Percentiles rank a stretch among this genome's conserved stretches.
These are phyloP conservation scores for Candida verbasci DNA, from an alignment of 805 yeast genomes.

Conservation along the genomic window DNA sequence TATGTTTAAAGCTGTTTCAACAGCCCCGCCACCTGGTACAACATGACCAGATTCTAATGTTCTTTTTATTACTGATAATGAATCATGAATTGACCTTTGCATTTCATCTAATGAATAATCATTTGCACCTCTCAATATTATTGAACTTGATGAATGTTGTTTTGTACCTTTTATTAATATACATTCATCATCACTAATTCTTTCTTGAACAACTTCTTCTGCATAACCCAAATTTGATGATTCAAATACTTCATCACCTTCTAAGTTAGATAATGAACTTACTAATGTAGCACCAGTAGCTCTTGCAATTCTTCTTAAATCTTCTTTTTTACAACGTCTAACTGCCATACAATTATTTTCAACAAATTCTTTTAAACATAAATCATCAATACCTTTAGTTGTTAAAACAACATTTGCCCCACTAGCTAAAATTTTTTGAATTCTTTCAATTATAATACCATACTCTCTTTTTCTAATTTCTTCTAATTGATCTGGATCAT, in stretches of 20 bases:
- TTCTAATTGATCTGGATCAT: constrained; percentile 96
- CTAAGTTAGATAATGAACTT: constrained; percentile 83
- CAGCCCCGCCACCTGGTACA: constrained; percentile 99
- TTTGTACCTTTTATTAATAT: constrained; percentile 85
- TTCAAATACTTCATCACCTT: constrained; percentile 93
- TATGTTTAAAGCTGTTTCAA: constrained; percentile 91
- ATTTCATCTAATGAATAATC: constrained; percentile 95
- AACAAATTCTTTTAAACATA: constrained; percentile 85
- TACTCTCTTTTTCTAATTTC: constrained; percentile 85
- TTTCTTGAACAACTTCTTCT: constrained; percentile 84
- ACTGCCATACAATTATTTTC: constrained; percentile 94
- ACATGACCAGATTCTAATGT: constrained; percentile 91
- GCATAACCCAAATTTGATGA: constrained; percentile 81
- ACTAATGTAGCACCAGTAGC: constrained; percentile 96
- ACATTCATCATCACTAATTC: constrained; percentile 95
- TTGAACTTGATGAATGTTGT: constrained; percentile 87
- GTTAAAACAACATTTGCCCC: constrained; percentile 94
- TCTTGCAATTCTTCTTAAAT: constrained; percentile 91
- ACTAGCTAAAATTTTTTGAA: constrained; percentile 71
- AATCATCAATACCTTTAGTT: constrained; percentile 92
- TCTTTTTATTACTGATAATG: constrained; percentile 90
- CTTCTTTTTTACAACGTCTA: constrained; percentile 95
- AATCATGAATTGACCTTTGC: constrained; percentile 96
- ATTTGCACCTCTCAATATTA: constrained; percentile 92
- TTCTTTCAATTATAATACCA: constrained; percentile 79